These are phyloP conservation scores for Claviceps fusiformis DNA, from an alignment of 2,329 filamentous ascomycete genomes.

Conservation along the genomic window DNA sequence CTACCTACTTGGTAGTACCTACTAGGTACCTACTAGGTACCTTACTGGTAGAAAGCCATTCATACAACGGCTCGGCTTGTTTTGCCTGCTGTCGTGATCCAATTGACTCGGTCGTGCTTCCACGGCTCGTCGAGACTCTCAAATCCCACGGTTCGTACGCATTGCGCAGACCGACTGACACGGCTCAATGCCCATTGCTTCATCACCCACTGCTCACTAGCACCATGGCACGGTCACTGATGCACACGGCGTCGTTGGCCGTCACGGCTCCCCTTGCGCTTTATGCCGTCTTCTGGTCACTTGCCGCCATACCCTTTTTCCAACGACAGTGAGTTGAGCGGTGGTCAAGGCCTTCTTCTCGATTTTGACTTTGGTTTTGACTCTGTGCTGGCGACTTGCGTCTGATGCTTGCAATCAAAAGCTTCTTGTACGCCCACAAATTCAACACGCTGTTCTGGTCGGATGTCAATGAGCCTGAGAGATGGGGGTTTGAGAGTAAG, in stretches of 20 bases:
- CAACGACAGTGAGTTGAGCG: conserved; percentile 59
- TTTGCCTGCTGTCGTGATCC: no score
- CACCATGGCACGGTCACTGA: conserved; percentile 14
- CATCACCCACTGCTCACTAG: no score
- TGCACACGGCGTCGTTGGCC: conserved; percentile 13
- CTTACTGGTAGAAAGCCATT: no score
- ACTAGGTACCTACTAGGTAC: no score
- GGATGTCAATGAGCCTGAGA: conserved; percentile 62
- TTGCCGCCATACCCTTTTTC: conserved; percentile 54
- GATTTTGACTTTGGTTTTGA: no score
- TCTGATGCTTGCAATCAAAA: conserved; percentile 19
- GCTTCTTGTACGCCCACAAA: conserved; percentile 73
- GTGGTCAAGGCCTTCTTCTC: not conserved
- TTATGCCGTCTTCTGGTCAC: conserved; percentile 53
- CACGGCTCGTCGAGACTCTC: no score
- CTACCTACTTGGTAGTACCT: no score
- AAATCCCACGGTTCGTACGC: no score
- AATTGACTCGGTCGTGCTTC: no score
- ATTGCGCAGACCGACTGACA: not conserved
- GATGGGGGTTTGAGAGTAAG: conserved; percentile 73
- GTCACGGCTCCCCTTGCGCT: conserved; percentile 46
- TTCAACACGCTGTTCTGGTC: conserved; percentile 60
- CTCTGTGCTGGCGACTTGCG: not conserved
- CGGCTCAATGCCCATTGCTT: no score
- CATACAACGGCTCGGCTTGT: no score